Base-by-base conservation (phyloP, 208 protist species). In the Borovskyia barvae region DNA sequence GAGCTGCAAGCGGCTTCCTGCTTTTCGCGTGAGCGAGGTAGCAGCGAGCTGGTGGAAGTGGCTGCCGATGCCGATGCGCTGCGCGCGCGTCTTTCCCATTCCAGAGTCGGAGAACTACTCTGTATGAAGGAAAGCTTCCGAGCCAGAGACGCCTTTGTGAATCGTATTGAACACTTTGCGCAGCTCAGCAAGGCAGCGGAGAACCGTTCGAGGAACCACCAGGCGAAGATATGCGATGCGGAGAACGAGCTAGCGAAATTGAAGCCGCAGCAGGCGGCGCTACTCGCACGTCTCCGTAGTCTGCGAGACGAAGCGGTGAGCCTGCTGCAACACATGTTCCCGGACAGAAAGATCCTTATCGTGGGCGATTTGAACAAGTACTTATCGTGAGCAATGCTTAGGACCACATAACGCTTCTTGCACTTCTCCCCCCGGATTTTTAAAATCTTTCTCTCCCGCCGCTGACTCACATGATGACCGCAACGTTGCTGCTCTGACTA, bases 291-390 rank as follows among this genome's bases (percentile, higher is more conserved):
- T 3, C 68, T 66, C 17, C 22, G 64, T 9, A 25, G 30, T 1
- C 55, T 52, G 30, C 70, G 81, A 9, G 79, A 88, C 17, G 68
- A 69, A 7, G 82, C 76, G 30, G 36, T 88, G 28, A 48, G 39
- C 8, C 45, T 78, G 11, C 46, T 92, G 1, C n/a, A 30, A 32
- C 36, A 63, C 14, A 88, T 92, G 67, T 92, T 92, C 29, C 81
- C 80, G 0, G 81, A 72, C 12, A 62, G 78, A 9, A 55, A 52
- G 5, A 61, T 92, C 26, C 56, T 73, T 24, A 92, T 92, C 60
- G 75, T 82, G 11, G 85, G 85, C 3, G 85, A 92, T 30, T 72
- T 92, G 46, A 91, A 85, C 72, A 87, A 87, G 62, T 85, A 76
- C 51, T 52, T 90, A 14, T 67, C 28, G 22, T 66, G 30, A 53